These are phyloP conservation scores for Diaporthe caulivora DNA, from an alignment of 2,329 filamentous ascomycete genomes.

Conservation along the genomic window DNA sequence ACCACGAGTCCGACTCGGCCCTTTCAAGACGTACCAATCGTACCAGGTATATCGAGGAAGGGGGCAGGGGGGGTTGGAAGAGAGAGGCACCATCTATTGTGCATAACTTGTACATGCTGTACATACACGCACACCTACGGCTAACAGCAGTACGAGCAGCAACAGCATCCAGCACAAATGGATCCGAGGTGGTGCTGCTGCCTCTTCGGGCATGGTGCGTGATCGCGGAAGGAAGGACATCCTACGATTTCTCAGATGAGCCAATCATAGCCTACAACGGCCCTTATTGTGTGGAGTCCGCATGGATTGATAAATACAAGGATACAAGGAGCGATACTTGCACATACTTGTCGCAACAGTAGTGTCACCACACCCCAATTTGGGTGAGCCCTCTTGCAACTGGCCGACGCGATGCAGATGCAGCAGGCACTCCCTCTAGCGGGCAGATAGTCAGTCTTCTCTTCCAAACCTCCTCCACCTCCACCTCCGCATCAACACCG, in stretches of 20 bases:
- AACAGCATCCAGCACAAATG: constrained; percentile 7
- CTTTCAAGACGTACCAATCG: constrained; percentile 4
- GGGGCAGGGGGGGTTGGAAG: background rate
- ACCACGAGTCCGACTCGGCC: constrained; percentile 20
- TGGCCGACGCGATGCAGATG: constrained; percentile 20
- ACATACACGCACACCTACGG: background rate
- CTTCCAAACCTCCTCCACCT: too few relatives aligned
- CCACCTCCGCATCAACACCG: too few relatives aligned
- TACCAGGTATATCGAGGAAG: background rate
- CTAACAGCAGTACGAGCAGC: background rate
- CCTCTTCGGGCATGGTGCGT: constrained; percentile 7
- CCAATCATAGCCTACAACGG: background rate
- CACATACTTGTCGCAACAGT: background rate
- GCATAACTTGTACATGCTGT: background rate
- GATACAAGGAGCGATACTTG: background rate
- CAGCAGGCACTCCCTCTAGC: constrained; percentile 9
- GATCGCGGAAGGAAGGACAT: constrained; percentile 25
- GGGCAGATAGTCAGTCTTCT: background rate
- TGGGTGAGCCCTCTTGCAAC: constrained; percentile 1
- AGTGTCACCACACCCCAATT: background rate
- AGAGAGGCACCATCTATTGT: background rate
- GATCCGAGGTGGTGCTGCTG: constrained; percentile 17
- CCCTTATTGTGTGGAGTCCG: background rate
- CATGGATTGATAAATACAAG: background rate
- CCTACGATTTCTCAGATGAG: constrained; percentile 6